These are phyloP conservation scores for Mycena epipterygia DNA, from an alignment of 768 basidiomycete genomes.

Conservation along the genomic window DNA sequence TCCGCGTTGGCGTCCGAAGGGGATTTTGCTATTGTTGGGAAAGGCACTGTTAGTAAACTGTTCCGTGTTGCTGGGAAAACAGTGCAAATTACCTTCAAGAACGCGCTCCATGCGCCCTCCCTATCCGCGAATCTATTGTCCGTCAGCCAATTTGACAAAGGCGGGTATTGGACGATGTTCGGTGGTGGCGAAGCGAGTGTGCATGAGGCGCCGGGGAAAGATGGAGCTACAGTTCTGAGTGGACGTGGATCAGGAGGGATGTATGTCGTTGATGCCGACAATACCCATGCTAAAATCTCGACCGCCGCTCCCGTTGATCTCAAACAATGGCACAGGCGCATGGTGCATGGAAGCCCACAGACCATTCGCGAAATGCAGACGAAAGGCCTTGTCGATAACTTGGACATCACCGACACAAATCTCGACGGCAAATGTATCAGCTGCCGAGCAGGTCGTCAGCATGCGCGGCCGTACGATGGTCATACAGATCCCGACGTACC, in stretches of 20 bases:
- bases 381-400: constrained; percentile 34
- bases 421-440: constrained; percentile 3
- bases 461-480: constrained; percentile 11
- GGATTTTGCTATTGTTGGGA: constrained; percentile 38
- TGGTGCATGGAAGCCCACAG: not conserved
- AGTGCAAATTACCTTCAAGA: constrained; percentile 33
- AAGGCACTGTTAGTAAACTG: constrained; percentile 35
- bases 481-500: constrained; percentile 34
- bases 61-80: constrained; percentile 23
- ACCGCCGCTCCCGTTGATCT: not conserved
- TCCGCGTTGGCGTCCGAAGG: constrained; percentile 7
- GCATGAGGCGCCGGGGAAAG: not conserved
- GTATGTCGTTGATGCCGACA: not conserved
- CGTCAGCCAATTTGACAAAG: constrained; percentile 26
- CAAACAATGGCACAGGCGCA: not conserved
- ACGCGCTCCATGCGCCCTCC: constrained; percentile 44
- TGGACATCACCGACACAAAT: constrained; percentile 34
- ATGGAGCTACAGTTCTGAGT: not conserved
- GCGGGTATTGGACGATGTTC: constrained; percentile 5
- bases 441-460: constrained; percentile 11
- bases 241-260: constrained; percentile 14
- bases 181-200: not conserved
- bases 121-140: constrained; percentile 45
- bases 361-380: not conserved
- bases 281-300: constrained; percentile 2